phyloP scores from a whole-genome alignment of 495 filamentous ascomycete species.

The Daldinia bambusicola region DNA sequence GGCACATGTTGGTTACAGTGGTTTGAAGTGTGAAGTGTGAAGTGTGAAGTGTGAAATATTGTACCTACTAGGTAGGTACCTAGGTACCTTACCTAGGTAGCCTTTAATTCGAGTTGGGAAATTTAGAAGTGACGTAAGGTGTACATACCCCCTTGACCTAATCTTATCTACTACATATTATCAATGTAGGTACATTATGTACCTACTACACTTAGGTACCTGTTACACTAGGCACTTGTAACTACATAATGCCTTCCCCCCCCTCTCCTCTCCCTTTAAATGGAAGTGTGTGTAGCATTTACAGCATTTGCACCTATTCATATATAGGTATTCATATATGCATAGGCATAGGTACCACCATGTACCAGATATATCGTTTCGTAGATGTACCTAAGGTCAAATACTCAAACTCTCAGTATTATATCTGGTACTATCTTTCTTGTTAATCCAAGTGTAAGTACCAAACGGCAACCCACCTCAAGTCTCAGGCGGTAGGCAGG shows the following conservation, averaged over 20 bases:
- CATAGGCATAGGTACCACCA: no score
- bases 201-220: no score
- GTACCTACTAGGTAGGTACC: no score
- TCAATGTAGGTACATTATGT: no score
- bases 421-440: background rate
- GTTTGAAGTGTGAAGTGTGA: background rate
- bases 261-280: background rate
- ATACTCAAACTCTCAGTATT: background rate
- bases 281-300: background rate
- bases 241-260: no score
- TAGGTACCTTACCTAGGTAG: no score
- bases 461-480: background rate
- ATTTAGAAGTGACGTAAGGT: conserved; percentile 2
- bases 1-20: no score
- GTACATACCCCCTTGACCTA: background rate
- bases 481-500: background rate
- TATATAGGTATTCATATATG: background rate
- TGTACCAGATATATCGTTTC: background rate
- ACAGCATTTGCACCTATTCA: no score
- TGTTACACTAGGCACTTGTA: no score
- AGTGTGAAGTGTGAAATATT: no score
- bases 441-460: background rate
- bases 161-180: background rate
- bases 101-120: background rate
- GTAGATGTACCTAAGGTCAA: background rate